phyloP scores from a whole-genome alignment of 139 green algal genomes.

The Astrephomene gubernaculifera region DNA sequence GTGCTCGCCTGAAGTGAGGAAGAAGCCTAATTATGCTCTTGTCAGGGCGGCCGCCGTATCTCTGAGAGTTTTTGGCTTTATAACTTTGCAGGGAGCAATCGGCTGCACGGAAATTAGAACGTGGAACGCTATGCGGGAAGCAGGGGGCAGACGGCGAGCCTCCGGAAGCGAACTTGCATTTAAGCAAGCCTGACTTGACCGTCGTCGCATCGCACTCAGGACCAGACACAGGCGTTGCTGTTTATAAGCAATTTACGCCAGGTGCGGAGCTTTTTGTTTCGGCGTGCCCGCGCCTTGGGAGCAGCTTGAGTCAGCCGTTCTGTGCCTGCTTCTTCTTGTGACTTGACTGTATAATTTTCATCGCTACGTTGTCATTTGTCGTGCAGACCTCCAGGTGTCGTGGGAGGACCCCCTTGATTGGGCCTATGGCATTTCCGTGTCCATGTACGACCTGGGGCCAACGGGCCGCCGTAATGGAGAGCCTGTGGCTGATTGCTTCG shows the following conservation, averaged over 20 bases:
- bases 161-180: constrained; percentile 6
- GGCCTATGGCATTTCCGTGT: constrained; percentile 53
- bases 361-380: too few relatives aligned
- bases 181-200: constrained; percentile 15
- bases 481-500: constrained; percentile 64
- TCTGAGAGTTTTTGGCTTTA: not conserved
- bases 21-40: not conserved
- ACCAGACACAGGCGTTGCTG: constrained; percentile 9
- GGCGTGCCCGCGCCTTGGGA: too few relatives aligned
- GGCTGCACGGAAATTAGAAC: not conserved
- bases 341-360: too few relatives aligned
- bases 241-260: constrained; percentile 33
- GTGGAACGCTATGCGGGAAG: constrained; percentile 27
- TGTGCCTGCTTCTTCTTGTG: too few relatives aligned
- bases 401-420: constrained; percentile 41
- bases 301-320: too few relatives aligned
- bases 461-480: constrained; percentile 55
- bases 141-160: constrained; percentile 30
- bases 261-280: too few relatives aligned
- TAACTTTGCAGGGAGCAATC: constrained; percentile 27
- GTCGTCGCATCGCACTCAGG: constrained; percentile 38
- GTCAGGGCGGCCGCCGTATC: not conserved
- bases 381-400: constrained; percentile 1
- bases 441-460: constrained; percentile 56
- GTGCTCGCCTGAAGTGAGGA: constrained; percentile 16